Evolutionary conservation across 1,139 yeast species (phyloP).

Genomic region (Geotrichum australiense): DNA sequence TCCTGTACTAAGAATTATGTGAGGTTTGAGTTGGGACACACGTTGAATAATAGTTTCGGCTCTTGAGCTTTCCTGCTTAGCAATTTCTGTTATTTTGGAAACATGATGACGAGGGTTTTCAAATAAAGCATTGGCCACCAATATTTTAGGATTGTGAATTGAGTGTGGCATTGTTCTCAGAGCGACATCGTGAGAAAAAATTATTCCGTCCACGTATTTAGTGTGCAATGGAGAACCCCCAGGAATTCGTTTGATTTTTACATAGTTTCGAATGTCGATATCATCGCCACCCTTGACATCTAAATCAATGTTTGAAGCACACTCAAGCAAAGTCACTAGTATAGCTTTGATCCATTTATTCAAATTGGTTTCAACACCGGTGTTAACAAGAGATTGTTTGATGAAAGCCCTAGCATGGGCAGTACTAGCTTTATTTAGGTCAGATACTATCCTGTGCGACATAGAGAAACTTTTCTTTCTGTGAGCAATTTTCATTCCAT

Average conservation of each 20-base stretch:
- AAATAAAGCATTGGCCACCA: conserved; percentile 80
- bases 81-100: conserved; percentile 73
- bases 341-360: conserved; percentile 51
- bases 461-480: conserved; percentile 24
- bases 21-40: conserved; percentile 70
- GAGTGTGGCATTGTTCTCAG: conserved; percentile 65
- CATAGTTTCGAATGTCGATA: conserved; percentile 77
- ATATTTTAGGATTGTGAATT: conserved; percentile 63
- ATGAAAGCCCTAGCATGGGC: conserved; percentile 42
- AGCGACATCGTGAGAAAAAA: conserved; percentile 82
- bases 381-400: conserved; percentile 63
- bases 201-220: conserved; percentile 63
- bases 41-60: conserved; percentile 75
- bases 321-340: conserved; percentile 41
- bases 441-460: conserved; percentile 20
- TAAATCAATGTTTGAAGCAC: conserved; percentile 45
- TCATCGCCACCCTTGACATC: conserved; percentile 61
- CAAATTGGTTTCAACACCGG: conserved; percentile 46
- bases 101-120: conserved; percentile 73
- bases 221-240: conserved; percentile 65
- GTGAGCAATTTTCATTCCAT: conserved; percentile 25
- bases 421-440: conserved; percentile 38
- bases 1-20: conserved; percentile 71
- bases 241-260: conserved; percentile 74
- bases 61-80: conserved; percentile 85